Base-by-base conservation (phyloP, 768 basidiomycete species). In the Omphalotus guepiniiformis region DNA sequence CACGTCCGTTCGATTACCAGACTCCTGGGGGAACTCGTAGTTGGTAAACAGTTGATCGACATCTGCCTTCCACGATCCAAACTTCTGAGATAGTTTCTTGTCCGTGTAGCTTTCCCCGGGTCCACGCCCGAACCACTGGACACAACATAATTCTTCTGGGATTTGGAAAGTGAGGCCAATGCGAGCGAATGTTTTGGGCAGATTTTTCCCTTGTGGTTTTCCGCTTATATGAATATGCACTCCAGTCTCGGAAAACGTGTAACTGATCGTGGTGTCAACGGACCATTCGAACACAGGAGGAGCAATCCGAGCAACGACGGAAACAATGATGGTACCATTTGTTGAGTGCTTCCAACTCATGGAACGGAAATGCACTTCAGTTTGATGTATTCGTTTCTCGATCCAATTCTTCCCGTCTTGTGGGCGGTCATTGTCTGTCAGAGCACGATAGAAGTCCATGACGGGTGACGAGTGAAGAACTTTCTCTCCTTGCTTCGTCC, bases 21-120 rank as follows among this genome's bases (percentile, higher is more conserved):
- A 57, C 71, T 27, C 71, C 70, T 8, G 55, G 58, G 29, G 69
- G 69, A 16, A 60, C 72, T 43, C 58, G 69, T 39, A 53, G 43
- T 28, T 65, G 61, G 55, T 75, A 70, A 54, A 58, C 61, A 41
- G 67, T 21, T 46, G 42, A n/a, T 47, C 44, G 19, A 51, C 34
- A 18, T 22, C 18, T 21, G 44, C 42, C 15, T 40, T 27, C 50
- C 50, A 51, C 15, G 35, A 35, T 32, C 50, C 50, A 16, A 51
- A 43, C 21, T 25, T 42, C 28, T 42, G 42, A 22, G 44, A 46
- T 19, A 39, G 39, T 11, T 39, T 43, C 35, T 45, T 51, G 50
- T 51, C 50, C 23, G 4, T 30, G 32, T 51, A 51, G 34, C 37
- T 27, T 47, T 51, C 50, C 7, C 42, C 44, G 21, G 50, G 50